Percentiles rank a stretch among this genome's conserved stretches.
Conservation (phyloP, 2,329 filamentous ascomycete genomes). For the Sphaerulina vaccinii region DNA sequence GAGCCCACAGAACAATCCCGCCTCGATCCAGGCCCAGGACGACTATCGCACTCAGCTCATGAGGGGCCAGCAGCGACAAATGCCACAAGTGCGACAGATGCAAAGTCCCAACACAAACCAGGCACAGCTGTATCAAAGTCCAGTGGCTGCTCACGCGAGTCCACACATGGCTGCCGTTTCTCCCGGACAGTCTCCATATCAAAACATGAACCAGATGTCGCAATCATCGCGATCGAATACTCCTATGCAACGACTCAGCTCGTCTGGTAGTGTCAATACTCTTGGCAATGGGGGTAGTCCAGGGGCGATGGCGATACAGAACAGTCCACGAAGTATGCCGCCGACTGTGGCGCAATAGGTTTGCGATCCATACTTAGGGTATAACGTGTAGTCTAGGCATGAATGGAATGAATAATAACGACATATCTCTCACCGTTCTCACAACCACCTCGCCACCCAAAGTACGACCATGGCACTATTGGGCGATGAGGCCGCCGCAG, state of each 20-base stretch:
- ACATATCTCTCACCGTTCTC: too few species aligned
- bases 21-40: constrained; percentile 20
- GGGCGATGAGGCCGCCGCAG: too few species aligned
- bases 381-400: too few species aligned
- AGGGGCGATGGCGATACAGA: constrained; percentile 28
- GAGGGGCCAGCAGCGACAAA: constrained; percentile 33
- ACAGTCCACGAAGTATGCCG: constrained; percentile 36
- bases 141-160: constrained; percentile 31
- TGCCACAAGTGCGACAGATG: constrained; percentile 31
- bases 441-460: too few species aligned
- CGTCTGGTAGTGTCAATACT: constrained; percentile 30
- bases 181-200: constrained; percentile 24
- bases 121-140: constrained; percentile 31
- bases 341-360: constrained; percentile 32
- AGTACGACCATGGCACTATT: too few species aligned
- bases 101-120: constrained; percentile 29
- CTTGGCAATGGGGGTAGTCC: constrained; percentile 28
- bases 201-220: constrained; percentile 25
- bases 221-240: constrained; percentile 33
- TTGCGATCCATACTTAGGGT: too few species aligned
- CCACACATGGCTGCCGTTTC: constrained; percentile 32
- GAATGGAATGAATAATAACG: too few species aligned
- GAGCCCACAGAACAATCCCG: constrained; percentile 23
- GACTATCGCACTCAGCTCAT: constrained; percentile 35
- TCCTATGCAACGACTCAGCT: constrained; percentile 35